Base-by-base conservation (phyloP, 306 rosid species). In the Vigna angularis region DNA sequence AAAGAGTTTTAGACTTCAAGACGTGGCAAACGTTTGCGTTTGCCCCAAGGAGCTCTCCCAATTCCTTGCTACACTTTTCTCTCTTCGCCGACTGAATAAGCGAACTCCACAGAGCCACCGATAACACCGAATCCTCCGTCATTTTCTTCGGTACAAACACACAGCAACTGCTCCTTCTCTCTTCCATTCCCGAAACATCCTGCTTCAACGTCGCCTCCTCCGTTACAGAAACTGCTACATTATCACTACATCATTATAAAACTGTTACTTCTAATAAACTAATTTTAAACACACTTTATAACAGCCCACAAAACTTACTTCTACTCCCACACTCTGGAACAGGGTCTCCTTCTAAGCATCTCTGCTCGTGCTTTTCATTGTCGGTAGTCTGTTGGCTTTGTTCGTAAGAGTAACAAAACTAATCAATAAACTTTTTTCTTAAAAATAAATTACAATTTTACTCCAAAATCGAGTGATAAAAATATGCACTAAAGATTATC, bases 101-200 rank as follows among this genome's bases (percentile, higher is more conserved):
- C 18, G 91, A 53, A 52, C 88, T 87, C 91, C 88, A 83, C 0
- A 89, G 73, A 28, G 97, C 81, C 44, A 91, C 85, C 69, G 93
- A 88, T 52, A 91, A 66, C 2, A 82, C 68, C 0, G 96, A 82
- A 20, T 83, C 90, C 66, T 89, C 95, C 11, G 84, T 73, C 24
- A 80, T 64, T 87, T 85, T 88, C 86, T 80, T 83, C 12, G 85
- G 87, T 22, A 70, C 55, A 53, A 73, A 9, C 24, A 79, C 64
- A 17, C 87, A 66, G 11, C 86, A 45, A 48, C 72, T 78, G 16
- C 38, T 52, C 78, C 6, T 18, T 67, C 72, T 82, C 80, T 82
- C 83, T 70, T 65, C 67, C 44, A 2, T 62, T 66, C 72, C 71
- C 74, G 50, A 63, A 75, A 22, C 47, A 77, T 83, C 68, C 79